Conservation (phyloP, 805 yeast species). For the Monosporozyma yasuniensis region DNA sequence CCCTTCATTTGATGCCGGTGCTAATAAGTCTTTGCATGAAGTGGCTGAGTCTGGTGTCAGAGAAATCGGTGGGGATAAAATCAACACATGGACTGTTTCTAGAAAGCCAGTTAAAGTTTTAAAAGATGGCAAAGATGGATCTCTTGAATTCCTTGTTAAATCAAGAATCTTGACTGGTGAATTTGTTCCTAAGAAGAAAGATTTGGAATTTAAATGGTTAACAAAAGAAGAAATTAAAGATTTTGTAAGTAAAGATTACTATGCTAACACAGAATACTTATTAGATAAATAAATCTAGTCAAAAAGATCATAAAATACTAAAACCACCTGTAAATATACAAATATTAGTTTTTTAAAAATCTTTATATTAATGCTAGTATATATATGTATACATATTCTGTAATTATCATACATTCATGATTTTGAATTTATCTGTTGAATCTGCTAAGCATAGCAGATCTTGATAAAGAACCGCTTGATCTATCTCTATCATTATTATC, state of each 20-base stretch:
- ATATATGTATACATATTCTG: constrained; percentile 7
- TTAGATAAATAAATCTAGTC: constrained; percentile 17
- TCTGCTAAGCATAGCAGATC: constrained; percentile 10
- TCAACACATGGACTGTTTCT: constrained; percentile 89
- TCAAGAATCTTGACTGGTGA: constrained; percentile 83
- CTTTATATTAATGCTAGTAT: neutral
- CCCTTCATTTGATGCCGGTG: constrained; percentile 53
- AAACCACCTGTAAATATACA: constrained; percentile 1
- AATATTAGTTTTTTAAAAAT: neutral
- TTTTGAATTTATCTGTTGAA: constrained; percentile 8
- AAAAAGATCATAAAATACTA: neutral
- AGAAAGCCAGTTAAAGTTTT: constrained; percentile 73
- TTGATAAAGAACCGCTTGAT: constrained; percentile 2
- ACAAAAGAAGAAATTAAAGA: constrained; percentile 66
- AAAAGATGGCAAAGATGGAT: constrained; percentile 29
- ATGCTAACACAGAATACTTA: constrained; percentile 38
- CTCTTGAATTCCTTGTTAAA: constrained; percentile 62
- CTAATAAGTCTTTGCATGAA: constrained; percentile 50
- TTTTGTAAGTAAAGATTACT: constrained; percentile 47
- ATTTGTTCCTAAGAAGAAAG: constrained; percentile 39
- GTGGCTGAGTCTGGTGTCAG: constrained; percentile 71
- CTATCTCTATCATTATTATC: constrained; percentile 4
- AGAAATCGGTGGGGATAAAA: constrained; percentile 58
- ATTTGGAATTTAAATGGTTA: constrained; percentile 67
- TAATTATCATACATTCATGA: constrained; percentile 9